phyloP scores from a whole-genome alignment of 2,329 filamentous ascomycete genomes.

The Fusarium dimerum region DNA sequence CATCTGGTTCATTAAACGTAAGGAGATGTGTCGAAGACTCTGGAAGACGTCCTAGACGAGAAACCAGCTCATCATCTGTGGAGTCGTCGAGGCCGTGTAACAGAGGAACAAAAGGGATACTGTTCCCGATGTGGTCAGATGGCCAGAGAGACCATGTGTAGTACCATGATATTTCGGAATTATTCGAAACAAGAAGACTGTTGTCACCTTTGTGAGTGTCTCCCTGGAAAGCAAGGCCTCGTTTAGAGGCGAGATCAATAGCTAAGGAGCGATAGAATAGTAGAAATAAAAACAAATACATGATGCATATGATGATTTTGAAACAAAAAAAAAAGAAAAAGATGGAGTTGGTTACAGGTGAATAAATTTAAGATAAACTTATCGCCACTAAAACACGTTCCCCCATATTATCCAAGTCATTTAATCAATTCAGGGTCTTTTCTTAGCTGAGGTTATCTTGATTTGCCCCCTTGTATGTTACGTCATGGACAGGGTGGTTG shows the following conservation, averaged over 20 bases:
- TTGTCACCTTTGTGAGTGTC: conserved; percentile 34
- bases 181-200: conserved; percentile 36
- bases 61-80: conserved; percentile 24
- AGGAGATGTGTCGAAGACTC: conserved; percentile 40
- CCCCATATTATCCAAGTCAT: too few relatives aligned
- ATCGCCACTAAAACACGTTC: too few relatives aligned
- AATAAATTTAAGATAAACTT: too few relatives aligned
- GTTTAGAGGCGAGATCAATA: conserved; percentile 21
- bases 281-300: too few relatives aligned
- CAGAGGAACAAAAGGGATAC: conserved; percentile 39
- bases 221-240: conserved; percentile 25
- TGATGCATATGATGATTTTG: too few relatives aligned
- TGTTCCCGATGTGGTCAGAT: conserved; percentile 22
- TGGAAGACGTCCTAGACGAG: conserved; percentile 31
- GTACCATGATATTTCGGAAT: conserved; percentile 43
- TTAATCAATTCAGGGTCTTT: too few relatives aligned
- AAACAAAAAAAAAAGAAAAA: too few relatives aligned
- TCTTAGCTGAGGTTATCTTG: too few relatives aligned
- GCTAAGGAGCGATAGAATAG: too few relatives aligned
- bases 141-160: conserved; percentile 43
- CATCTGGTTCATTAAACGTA: conserved; percentile 45
- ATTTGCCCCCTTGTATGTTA: too few relatives aligned
- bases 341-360: too few relatives aligned
- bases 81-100: conserved; percentile 40
- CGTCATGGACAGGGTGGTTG: too few relatives aligned